Percentiles rank a stretch among this genome's conserved stretches.
phyloP scores from a whole-genome alignment of 225 moss, liverwort and hornwort species.

The Rhytidiadelphus loreus region DNA sequence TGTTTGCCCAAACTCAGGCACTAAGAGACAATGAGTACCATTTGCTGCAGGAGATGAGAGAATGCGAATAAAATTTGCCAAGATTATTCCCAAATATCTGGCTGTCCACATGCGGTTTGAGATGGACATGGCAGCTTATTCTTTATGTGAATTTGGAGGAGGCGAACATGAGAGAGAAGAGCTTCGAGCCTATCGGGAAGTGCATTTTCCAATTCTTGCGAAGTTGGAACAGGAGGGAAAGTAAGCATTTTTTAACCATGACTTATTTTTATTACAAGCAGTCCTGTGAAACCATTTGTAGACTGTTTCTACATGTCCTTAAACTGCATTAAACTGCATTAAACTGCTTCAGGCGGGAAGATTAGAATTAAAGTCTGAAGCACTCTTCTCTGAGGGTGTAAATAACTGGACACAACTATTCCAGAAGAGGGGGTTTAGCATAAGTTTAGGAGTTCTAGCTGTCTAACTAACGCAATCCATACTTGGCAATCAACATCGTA shows the following conservation, averaged over 20 bases:
- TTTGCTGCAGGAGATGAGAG: conserved; percentile 18
- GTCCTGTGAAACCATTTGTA: neutral
- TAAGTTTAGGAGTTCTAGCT: neutral
- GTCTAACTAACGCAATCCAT: neutral
- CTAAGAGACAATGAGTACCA: neutral
- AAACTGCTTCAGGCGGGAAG: neutral
- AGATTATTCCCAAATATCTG: conserved; percentile 49
- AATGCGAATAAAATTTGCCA: conserved; percentile 5
- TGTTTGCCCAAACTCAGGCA: neutral
- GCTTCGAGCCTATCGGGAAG: conserved; percentile 56
- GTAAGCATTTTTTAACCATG: conserved; percentile 23
- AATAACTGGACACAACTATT: neutral
- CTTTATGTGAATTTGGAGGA: conserved; percentile 88
- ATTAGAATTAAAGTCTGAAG: neutral
- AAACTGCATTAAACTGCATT: neutral
- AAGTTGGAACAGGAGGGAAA: conserved; percentile 60
- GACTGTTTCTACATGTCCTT: neutral
- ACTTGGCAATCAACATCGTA: neutral
- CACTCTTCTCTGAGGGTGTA: neutral
- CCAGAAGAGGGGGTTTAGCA: neutral
- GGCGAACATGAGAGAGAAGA: conserved; percentile 72
- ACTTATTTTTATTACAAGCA: neutral
- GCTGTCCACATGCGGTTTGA: conserved; percentile 90
- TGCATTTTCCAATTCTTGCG: conserved; percentile 70
- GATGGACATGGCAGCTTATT: conserved; percentile 95